These are phyloP conservation scores for Dactylella cylindrospora DNA, from an alignment of 2,329 filamentous ascomycete genomes.

Conservation along the genomic window DNA sequence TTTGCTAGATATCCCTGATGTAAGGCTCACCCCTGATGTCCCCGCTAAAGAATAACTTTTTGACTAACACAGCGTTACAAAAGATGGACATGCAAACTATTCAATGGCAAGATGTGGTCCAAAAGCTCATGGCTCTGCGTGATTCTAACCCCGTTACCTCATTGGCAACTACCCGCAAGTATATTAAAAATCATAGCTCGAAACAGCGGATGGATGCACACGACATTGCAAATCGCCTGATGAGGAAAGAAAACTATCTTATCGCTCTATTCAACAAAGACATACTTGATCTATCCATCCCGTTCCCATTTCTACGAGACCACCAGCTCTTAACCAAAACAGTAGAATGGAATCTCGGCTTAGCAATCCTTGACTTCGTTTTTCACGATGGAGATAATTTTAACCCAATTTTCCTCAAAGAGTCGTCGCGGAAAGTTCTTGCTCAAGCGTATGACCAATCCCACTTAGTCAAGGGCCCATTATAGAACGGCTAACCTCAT, in stretches of 20 bases:
- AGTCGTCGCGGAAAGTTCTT: conserved; percentile 74
- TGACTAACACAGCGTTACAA: neutral
- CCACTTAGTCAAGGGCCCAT: neutral
- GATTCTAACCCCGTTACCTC: conserved; percentile 87
- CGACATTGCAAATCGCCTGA: conserved; percentile 93
- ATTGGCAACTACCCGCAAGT: conserved; percentile 61
- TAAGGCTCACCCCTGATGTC: conserved; percentile 1
- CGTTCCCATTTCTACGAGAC: conserved; percentile 76
- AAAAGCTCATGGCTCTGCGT: conserved; percentile 76
- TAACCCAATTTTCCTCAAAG: conserved; percentile 78
- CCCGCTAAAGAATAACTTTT: neutral
- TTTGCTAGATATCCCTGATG: conserved; percentile 75
- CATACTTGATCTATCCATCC: conserved; percentile 80
- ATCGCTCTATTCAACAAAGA: conserved; percentile 98
- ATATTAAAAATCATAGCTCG: conserved; percentile 69
- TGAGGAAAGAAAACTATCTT: conserved; percentile 95
- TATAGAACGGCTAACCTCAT: conserved; percentile 10
- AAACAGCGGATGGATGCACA: conserved; percentile 94
- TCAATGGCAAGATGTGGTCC: conserved; percentile 89
- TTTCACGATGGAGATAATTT: conserved; percentile 90
- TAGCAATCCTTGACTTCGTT: conserved; percentile 88
- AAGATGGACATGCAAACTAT: conserved; percentile 83
- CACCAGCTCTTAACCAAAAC: conserved; percentile 85
- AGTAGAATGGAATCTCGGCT: conserved; percentile 86
- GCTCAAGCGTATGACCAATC: conserved; percentile 62